Percentiles rank a stretch among this genome's conserved stretches.
Evolutionary conservation across 768 basidiomycete genomes (phyloP).

Genomic region (Tylopilus vinaceipallidus): DNA sequence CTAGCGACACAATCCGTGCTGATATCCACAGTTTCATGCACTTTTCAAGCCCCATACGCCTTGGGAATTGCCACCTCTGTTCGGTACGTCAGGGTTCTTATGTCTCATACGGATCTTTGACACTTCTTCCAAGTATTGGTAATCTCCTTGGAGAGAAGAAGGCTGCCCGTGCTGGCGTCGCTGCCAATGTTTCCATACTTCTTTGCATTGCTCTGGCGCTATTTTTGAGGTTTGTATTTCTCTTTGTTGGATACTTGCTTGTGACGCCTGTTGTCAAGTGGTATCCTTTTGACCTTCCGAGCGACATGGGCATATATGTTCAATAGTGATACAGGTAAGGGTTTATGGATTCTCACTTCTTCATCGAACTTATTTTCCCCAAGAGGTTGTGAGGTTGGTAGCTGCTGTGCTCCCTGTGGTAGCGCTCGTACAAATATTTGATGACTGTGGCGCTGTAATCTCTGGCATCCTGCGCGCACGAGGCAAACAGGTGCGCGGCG

Average conservation of each 20-base stretch:
- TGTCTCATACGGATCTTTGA: not conserved
- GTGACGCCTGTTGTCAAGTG: slow-evolving; percentile 30
- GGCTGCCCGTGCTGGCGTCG: slow-evolving; percentile 64
- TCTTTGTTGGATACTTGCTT: not conserved
- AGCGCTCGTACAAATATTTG: slow-evolving; percentile 79
- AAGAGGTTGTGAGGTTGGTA: slow-evolving; percentile 35
- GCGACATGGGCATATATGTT: slow-evolving; percentile 73
- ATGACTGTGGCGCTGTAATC: slow-evolving; percentile 68
- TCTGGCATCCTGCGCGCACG: slow-evolving; percentile 79
- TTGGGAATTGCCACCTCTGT: slow-evolving; percentile 83
- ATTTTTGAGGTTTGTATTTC: slow-evolving; percentile 51
- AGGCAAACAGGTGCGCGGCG: slow-evolving; percentile 62
- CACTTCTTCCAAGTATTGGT: slow-evolving; percentile 57
- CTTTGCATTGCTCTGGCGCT: slow-evolving; percentile 60
- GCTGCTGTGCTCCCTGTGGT: slow-evolving; percentile 74
- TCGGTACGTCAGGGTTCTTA: slow-evolving; percentile 44
- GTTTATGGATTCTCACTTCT: not conserved
- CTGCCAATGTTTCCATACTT: slow-evolving; percentile 63
- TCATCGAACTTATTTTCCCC: not conserved
- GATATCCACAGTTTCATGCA: slow-evolving; percentile 67
- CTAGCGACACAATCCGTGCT: slow-evolving; percentile 90
- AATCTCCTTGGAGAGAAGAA: slow-evolving; percentile 85
- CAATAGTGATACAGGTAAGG: slow-evolving; percentile 58
- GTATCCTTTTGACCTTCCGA: slow-evolving; percentile 58
- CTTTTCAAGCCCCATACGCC: slow-evolving; percentile 82